Evolutionary conservation across 306 rosid genomes (phyloP).

Genomic region (Oxytropis ochrocephala): DNA sequence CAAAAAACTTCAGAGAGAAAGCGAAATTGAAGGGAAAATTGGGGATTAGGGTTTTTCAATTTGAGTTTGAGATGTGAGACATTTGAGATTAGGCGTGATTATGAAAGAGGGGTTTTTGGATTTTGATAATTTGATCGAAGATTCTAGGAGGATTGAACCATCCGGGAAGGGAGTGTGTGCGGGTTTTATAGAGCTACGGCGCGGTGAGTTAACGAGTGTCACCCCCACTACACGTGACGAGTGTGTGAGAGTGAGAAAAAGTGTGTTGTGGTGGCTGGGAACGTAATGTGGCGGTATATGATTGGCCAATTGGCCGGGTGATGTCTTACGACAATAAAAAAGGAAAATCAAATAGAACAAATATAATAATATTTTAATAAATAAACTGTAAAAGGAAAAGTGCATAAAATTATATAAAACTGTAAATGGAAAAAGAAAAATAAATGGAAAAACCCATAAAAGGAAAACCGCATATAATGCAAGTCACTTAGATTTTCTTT

Average conservation of each 20-base stretch:
- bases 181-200: not conserved
- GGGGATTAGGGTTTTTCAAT: not conserved
- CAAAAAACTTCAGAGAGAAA: not conserved
- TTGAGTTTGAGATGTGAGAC: not conserved
- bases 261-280: not conserved
- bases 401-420: no score
- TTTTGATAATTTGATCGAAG: not conserved
- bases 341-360: not conserved
- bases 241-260: not conserved
- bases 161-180: not conserved
- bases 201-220: not conserved
- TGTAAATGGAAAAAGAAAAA: no score
- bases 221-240: not conserved
- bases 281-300: not conserved
- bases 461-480: no score
- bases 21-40: not conserved
- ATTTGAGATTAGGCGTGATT: not conserved
- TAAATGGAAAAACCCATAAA: no score
- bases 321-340: not conserved
- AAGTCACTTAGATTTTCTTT: not conserved
- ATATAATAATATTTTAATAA: not conserved
- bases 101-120: not conserved
- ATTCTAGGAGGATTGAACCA: not conserved
- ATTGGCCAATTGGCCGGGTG: not conserved
- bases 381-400: not conserved